These are phyloP conservation scores for Puccinia triticina DNA, from an alignment of 1,284 basidiomycete genomes.

Conservation along the genomic window DNA sequence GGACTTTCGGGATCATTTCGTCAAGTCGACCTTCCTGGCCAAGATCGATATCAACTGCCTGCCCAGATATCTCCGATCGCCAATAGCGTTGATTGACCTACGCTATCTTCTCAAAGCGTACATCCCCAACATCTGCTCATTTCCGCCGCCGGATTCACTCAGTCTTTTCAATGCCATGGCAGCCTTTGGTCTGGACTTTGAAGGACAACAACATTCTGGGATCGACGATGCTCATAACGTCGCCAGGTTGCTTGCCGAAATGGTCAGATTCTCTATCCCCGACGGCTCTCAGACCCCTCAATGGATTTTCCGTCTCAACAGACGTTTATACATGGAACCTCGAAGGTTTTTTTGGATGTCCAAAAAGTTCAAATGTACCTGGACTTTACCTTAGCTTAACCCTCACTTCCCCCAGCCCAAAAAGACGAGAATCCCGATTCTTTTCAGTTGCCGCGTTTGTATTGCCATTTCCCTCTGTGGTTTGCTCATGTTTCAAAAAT, in stretches of 20 bases:
- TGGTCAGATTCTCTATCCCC: slow-evolving; percentile 25
- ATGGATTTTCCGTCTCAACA: slow-evolving; percentile 44
- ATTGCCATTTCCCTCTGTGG: background rate
- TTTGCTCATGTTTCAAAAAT: background rate
- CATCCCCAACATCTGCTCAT: slow-evolving; percentile 29
- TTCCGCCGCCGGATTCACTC: slow-evolving; percentile 18
- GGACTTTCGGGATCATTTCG: slow-evolving; percentile 56
- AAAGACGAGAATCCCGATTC: background rate
- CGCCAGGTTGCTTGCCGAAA: slow-evolving; percentile 21
- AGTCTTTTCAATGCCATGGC: slow-evolving; percentile 21
- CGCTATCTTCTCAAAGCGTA: slow-evolving; percentile 40
- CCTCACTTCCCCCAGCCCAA: background rate
- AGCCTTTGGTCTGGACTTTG: slow-evolving; percentile 40
- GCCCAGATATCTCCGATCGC: slow-evolving; percentile 59
- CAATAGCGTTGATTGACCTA: slow-evolving; percentile 48
- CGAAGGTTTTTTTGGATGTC: slow-evolving; percentile 48
- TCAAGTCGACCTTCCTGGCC: slow-evolving; percentile 43
- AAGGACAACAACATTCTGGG: slow-evolving; percentile 44
- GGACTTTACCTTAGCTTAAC: slow-evolving; percentile 32
- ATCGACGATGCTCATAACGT: slow-evolving; percentile 48
- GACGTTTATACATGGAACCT: slow-evolving; percentile 9
- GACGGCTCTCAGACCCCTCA: background rate
- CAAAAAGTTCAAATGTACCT: slow-evolving; percentile 42
- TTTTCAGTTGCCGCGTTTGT: background rate
- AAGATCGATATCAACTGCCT: slow-evolving; percentile 61